Percentiles rank a stretch among this genome's conserved stretches.
phyloP scores from a whole-genome alignment of 768 basidiomycete genomes.

The Russula compacta region DNA sequence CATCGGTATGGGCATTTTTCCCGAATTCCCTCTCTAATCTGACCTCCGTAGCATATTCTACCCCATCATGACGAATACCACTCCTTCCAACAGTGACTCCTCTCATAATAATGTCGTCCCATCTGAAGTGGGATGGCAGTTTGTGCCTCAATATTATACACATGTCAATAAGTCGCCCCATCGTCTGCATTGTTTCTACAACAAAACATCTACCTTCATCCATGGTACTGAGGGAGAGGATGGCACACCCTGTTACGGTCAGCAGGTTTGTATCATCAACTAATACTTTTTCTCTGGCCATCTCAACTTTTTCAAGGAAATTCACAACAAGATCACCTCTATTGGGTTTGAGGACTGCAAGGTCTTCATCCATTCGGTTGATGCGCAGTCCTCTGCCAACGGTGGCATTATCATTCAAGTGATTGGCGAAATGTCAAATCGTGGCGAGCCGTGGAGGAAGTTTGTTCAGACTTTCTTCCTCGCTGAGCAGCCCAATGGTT shows the following conservation, averaged over 20 bases:
- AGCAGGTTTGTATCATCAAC: conserved; percentile 54
- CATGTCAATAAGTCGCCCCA: conserved; percentile 97
- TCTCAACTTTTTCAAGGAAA: conserved; percentile 52
- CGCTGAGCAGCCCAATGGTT: conserved; percentile 97
- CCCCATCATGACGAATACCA: conserved; percentile 31
- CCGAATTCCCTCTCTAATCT: not conserved
- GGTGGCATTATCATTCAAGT: conserved; percentile 99
- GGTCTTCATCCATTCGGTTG: conserved; percentile 97
- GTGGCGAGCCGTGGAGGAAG: conserved; percentile 87
- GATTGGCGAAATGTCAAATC: conserved; percentile 98
- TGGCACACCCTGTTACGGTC: conserved; percentile 77
- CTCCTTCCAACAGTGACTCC: conserved; percentile 31
- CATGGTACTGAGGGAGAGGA: conserved; percentile 98
- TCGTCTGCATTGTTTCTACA: conserved; percentile 98
- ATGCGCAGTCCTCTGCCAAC: conserved; percentile 90
- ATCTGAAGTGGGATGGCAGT: conserved; percentile 98
- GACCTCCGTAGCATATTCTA: conserved; percentile 13
- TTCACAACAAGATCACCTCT: conserved; percentile 90
- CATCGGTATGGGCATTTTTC: not conserved
- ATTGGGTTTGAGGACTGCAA: conserved; percentile 96
- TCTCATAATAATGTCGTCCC: conserved; percentile 63
- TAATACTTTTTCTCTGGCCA: conserved; percentile 3
- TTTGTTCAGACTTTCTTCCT: conserved; percentile 99
- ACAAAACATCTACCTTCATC: conserved; percentile 92
- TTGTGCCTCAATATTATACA: conserved; percentile 98